A percentile compares a stretch with the other conserved stretches of the same genome.
Evolutionary conservation across 108 stramenopile species (phyloP).

Genomic region (Cylindrotheca closterium): DNA sequence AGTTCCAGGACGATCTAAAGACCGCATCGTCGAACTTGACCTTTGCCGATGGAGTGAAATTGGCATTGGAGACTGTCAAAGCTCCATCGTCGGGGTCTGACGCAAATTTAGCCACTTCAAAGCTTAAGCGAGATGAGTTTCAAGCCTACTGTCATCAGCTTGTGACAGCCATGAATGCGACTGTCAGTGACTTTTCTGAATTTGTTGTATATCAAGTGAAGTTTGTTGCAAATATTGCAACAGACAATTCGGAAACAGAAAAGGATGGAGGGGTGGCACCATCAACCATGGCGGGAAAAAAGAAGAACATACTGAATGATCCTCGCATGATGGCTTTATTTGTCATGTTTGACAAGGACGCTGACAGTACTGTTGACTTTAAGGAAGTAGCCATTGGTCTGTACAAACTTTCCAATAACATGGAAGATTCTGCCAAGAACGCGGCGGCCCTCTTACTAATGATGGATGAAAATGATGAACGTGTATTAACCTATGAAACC

Average conservation of each 20-base stretch:
- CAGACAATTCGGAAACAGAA: neutral
- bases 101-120: neutral
- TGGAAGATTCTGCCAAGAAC: constrained; percentile 37
- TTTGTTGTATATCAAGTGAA: constrained; percentile 17
- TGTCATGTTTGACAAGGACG: constrained; percentile 44
- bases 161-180: constrained; percentile 2
- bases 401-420: constrained; percentile 34
- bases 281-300: neutral
- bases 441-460: constrained; percentile 34
- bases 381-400: constrained; percentile 48
- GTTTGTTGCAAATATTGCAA: neutral
- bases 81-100: neutral
- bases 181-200: constrained; percentile 6
- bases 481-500: constrained; percentile 28
- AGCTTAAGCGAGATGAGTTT: constrained; percentile 7
- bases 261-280: neutral
- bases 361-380: constrained; percentile 33
- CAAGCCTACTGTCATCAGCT: constrained; percentile 21
- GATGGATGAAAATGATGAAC: constrained; percentile 42
- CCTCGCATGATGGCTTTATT: constrained; percentile 39
- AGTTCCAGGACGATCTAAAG: constrained; percentile 18
- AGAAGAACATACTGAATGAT: constrained; percentile 35
- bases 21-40: constrained; percentile 4
- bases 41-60: constrained; percentile 20
- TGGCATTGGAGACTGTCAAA: constrained; percentile 1